Evolutionary conservation across 345 rosid species (phyloP).

Genomic region (Populus deltoides): DNA sequence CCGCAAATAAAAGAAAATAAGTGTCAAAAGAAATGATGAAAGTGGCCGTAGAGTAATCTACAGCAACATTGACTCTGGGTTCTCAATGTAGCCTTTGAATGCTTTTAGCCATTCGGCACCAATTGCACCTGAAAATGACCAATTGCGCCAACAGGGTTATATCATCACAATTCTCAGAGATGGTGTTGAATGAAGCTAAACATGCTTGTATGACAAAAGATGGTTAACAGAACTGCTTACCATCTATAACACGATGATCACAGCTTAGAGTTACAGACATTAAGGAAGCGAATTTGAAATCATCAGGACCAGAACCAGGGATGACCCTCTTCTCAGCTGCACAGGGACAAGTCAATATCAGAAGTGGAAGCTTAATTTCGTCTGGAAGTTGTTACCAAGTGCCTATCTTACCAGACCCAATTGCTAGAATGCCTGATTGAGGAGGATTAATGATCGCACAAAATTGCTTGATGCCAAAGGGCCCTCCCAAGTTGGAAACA

Average conservation of each 20-base stretch:
- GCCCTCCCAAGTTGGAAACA: constrained; percentile 95
- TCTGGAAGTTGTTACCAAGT: neutral
- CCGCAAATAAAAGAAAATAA: neutral
- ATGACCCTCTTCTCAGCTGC: constrained; percentile 93
- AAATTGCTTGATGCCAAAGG: constrained; percentile 92
- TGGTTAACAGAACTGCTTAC: constrained; percentile 28
- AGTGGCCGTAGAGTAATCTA: constrained; percentile 20
- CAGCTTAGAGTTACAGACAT: constrained; percentile 91
- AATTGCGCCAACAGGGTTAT: constrained; percentile 1
- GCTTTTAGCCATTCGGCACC: constrained; percentile 99
- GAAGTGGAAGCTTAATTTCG: neutral
- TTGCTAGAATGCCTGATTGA: constrained; percentile 90
- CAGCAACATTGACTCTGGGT: constrained; percentile 91
- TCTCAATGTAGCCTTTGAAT: constrained; percentile 86
- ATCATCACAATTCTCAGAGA: neutral
- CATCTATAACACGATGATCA: constrained; percentile 97
- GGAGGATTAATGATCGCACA: constrained; percentile 96
- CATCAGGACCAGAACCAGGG: constrained; percentile 59
- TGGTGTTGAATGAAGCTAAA: neutral
- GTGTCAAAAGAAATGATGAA: neutral
- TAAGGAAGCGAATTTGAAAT: constrained; percentile 69
- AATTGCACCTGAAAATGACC: constrained; percentile 55
- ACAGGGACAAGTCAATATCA: neutral
- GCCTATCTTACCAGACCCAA: constrained; percentile 67
- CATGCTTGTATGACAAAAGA: neutral